phyloP scores from a whole-genome alignment of 306 rosid species.

The Prunus padus region DNA sequence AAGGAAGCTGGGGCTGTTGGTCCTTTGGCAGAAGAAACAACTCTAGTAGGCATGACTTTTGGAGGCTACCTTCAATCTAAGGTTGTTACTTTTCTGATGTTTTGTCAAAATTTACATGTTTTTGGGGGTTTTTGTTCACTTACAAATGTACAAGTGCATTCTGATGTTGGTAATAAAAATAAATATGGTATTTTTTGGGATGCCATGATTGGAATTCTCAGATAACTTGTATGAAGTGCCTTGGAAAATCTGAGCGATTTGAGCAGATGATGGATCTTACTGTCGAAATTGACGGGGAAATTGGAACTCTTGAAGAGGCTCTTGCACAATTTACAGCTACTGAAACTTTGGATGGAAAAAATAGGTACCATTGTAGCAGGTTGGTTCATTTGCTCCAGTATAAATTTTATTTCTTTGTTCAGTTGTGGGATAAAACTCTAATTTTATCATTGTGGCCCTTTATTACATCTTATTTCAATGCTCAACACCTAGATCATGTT shows the following conservation, averaged over 20 bases:
- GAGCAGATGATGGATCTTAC: constrained; percentile 88
- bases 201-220: constrained; percentile 37
- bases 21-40: constrained; percentile 73
- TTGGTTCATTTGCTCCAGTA: constrained; percentile 26
- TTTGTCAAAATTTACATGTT: background rate
- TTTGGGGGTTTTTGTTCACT: background rate
- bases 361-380: constrained; percentile 75
- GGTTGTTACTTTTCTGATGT: constrained; percentile 39
- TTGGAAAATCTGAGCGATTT: constrained; percentile 60
- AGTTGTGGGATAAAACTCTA: background rate
- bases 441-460: background rate
- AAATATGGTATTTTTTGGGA: constrained; percentile 14
- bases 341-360: constrained; percentile 68
- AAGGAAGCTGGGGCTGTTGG: constrained; percentile 54
- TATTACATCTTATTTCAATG: background rate
- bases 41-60: constrained; percentile 67
- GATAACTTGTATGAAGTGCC: constrained; percentile 80
- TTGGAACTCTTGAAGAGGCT: constrained; percentile 84
- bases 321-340: constrained; percentile 77
- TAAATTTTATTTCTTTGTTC: background rate
- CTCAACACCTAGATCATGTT: background rate
- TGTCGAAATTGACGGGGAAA: constrained; percentile 77
- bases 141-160: background rate
- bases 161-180: background rate
- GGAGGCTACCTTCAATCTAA: constrained; percentile 80